Conservation (phyloP, 192 early-diverging fungal species). For the Coemansia sp. region DNA sequence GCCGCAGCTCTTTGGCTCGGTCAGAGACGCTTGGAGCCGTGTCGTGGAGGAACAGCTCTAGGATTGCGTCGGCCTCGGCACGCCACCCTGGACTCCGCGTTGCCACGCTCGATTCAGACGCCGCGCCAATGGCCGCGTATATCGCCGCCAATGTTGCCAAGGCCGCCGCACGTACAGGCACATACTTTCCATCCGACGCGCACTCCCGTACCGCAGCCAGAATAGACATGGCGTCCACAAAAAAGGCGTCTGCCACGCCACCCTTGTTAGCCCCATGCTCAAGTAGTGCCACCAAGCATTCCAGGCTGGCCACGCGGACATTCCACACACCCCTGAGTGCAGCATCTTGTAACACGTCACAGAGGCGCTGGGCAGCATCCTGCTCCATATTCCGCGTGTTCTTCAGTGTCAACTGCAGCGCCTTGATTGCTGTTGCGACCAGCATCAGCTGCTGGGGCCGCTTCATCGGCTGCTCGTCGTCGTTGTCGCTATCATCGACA, state of each 20-base stretch:
- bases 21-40: slow-evolving; percentile 51
- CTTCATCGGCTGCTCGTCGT: slow-evolving; percentile 18
- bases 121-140: not conserved
- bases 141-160: slow-evolving; percentile 43
- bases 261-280: slow-evolving; percentile 1
- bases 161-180: slow-evolving; percentile 56
- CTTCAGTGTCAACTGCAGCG: slow-evolving; percentile 15
- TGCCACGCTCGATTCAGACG: slow-evolving; percentile 1
- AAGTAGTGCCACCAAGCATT: slow-evolving; percentile 58
- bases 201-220: slow-evolving; percentile 46
- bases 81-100: not conserved
- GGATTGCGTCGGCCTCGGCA: not conserved
- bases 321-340: slow-evolving; percentile 78
- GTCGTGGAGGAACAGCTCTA: slow-evolving; percentile 33
- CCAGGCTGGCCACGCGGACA: slow-evolving; percentile 64
- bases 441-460: slow-evolving; percentile 35
- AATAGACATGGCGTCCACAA: slow-evolving; percentile 15
- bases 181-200: slow-evolving; percentile 59
- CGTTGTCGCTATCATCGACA: slow-evolving; percentile 9
- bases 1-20: slow-evolving; percentile 29
- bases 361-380: slow-evolving; percentile 45
- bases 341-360: slow-evolving; percentile 41
- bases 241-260: not conserved
- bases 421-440: slow-evolving; percentile 23
- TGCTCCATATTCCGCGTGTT: slow-evolving; percentile 11